Conservation (phyloP, 345 rosid species). For the Geranium rotundifolium region DNA sequence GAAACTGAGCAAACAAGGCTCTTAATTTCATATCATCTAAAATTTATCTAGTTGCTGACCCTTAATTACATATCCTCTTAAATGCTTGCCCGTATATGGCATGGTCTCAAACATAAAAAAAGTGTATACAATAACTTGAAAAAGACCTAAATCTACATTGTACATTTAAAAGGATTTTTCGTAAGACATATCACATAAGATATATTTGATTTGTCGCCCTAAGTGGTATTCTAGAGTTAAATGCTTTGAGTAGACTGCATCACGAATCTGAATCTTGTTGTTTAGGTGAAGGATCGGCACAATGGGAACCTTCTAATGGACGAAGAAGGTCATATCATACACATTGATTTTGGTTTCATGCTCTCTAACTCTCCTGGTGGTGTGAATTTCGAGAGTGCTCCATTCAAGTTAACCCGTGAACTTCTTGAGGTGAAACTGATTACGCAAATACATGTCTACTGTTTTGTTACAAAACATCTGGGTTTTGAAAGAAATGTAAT, state of each 20-base stretch:
- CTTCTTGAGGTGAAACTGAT: constrained; percentile 69
- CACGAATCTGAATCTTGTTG: not conserved
- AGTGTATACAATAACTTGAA: not conserved
- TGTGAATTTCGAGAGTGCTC: constrained; percentile 99
- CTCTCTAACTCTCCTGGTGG: constrained; percentile 99
- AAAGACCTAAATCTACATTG: too few species aligned
- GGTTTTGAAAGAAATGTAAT: not conserved
- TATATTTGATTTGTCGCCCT: not conserved
- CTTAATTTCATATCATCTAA: not conserved
- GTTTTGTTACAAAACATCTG: not conserved
- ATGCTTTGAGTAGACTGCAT: not conserved
- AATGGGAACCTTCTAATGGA: constrained; percentile 92
- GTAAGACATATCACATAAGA: not conserved
- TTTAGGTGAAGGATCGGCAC: constrained; percentile 89
- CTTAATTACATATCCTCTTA: not conserved
- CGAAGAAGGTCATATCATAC: constrained; percentile 98
- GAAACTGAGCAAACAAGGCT: not conserved
- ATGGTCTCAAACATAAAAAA: not conserved
- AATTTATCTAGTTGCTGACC: not conserved
- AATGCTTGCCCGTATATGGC: not conserved
- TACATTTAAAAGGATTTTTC: too few species aligned
- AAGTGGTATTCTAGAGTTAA: not conserved
- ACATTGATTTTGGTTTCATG: constrained; percentile 98
- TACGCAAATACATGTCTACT: not conserved
- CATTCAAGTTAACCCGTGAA: constrained; percentile 96